Base-by-base conservation (phyloP, 305 asterid species). In the Fraxinus latifolia region DNA sequence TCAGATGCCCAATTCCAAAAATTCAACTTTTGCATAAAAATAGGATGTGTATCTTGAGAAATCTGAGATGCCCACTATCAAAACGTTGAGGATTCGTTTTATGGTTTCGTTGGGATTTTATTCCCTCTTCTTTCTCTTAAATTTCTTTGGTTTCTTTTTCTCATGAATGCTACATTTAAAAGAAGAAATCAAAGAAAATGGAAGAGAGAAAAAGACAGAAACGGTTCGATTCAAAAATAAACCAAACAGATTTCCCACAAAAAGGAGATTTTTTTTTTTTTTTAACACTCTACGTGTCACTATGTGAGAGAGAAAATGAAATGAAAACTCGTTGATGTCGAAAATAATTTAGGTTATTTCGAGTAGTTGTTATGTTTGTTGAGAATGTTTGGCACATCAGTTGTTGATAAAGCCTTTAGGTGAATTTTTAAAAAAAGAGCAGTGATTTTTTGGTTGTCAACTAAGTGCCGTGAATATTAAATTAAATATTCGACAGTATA, bases 271-370 rank as follows among this genome's bases (percentile, higher is more conserved):
- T 68, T 76, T 77, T 62, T 67, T 77, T 9, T 9, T 9, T 37
- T 42, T 42, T 80, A 67, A 62, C 17, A 25, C 42, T 60, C 12
- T 6, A 75, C 62, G 80, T 34, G 74, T 70, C 81, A 37, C 29
- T 1, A 76, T 23, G 84, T 82, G 88, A 80, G 92, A 88, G 88
- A 86, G 89, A 42, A 83, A 81, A 44, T 29, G 55, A 77, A 42
- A 42, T 39, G 89, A 87, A 82, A 82, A 82, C 58, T 89, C 90
- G 88, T 86, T 27, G 32, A 67, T 72, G 83, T 44, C 78, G 79
- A 86, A 70, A 85, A 78, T 73, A 78, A 34, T 78, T 80, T 77
- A 77, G 85, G 80, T 67, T 50, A 72, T 78, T 70, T 39, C 73
- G 44, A 17, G 17, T 14, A 47, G 6, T 0, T 47, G 58, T 14